These are phyloP conservation scores for Lichtheimia ramosa DNA, from an alignment of 371 early-diverging fungal species.

Conservation along the genomic window DNA sequence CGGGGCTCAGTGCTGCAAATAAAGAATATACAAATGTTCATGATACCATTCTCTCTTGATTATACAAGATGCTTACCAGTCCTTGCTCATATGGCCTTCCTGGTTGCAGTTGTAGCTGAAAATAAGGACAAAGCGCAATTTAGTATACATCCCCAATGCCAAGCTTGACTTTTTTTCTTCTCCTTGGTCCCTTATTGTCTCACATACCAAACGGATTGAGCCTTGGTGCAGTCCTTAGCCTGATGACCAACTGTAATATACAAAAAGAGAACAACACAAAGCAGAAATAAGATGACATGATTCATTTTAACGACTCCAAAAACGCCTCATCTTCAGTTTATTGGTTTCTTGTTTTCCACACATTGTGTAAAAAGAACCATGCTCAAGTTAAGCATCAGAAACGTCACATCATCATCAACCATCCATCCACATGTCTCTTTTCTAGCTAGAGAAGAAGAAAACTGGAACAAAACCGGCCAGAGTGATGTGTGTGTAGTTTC, in stretches of 20 bases:
- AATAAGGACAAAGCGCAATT: conserved; percentile 1
- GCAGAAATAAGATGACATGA: conserved; percentile 1
- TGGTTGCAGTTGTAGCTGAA: conserved; percentile 62
- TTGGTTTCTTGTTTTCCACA: background rate
- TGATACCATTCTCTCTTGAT: background rate
- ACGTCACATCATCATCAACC: background rate
- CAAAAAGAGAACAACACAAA: conserved; percentile 8
- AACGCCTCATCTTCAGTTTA: background rate
- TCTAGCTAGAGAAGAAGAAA: too few species aligned
- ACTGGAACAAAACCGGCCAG: too few species aligned
- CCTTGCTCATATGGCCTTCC: conserved; percentile 59
- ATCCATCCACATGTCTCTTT: background rate
- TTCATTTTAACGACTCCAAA: conserved; percentile 1
- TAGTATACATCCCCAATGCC: background rate
- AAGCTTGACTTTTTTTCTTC: background rate
- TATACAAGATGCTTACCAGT: conserved; percentile 33
- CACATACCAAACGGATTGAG: conserved; percentile 61
- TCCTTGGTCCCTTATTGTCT: background rate
- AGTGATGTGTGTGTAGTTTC: too few species aligned
- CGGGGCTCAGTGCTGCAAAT: conserved; percentile 54
- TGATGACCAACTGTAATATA: conserved; percentile 59
- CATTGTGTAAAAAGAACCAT: too few species aligned
- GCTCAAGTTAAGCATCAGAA: too few species aligned
- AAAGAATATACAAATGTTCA: background rate
- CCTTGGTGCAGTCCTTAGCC: conserved; percentile 59